Conservation (phyloP, 129 eudicot species). For the Smallanthus sonchifolius region DNA sequence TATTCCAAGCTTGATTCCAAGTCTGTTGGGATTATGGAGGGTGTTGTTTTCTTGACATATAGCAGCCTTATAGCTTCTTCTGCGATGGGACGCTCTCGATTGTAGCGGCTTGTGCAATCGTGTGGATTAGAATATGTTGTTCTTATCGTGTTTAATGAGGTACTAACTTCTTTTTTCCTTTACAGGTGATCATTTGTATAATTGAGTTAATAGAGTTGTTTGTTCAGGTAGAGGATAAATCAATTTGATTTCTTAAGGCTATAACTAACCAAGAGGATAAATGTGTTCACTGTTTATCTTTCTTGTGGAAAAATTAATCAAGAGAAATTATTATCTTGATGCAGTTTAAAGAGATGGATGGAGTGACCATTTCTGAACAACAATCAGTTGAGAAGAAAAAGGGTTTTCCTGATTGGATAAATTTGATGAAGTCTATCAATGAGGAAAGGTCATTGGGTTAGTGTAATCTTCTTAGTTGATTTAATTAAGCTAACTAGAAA, state of each 20-base stretch:
- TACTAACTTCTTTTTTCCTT: constrained; percentile 24
- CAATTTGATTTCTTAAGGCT: background rate
- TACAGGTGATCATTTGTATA: background rate
- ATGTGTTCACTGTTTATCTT: no score
- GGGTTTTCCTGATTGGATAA: no score
- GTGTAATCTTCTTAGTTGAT: no score
- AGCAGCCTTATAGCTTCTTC: constrained; percentile 99
- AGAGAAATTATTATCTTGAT: no score
- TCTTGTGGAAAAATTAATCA: no score
- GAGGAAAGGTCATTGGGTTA: no score
- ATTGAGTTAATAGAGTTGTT: background rate
- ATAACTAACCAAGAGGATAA: no score
- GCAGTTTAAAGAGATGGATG: no score
- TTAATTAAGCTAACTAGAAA: no score
- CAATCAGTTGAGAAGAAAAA: no score
- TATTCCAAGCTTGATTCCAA: constrained; percentile 96
- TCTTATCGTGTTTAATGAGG: constrained; percentile 96
- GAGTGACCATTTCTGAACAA: no score
- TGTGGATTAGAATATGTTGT: constrained; percentile 79
- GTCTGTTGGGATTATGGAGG: constrained; percentile 87
- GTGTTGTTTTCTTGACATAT: constrained; percentile 91
- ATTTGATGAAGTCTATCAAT: no score
- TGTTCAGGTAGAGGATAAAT: constrained; percentile 1
- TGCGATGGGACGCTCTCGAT: constrained; percentile 91
- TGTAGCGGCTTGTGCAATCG: constrained; percentile 98